Evolutionary conservation across 2,329 filamentous ascomycete genomes (phyloP).

Genomic region (Neopestalotiopsis clavispora): DNA sequence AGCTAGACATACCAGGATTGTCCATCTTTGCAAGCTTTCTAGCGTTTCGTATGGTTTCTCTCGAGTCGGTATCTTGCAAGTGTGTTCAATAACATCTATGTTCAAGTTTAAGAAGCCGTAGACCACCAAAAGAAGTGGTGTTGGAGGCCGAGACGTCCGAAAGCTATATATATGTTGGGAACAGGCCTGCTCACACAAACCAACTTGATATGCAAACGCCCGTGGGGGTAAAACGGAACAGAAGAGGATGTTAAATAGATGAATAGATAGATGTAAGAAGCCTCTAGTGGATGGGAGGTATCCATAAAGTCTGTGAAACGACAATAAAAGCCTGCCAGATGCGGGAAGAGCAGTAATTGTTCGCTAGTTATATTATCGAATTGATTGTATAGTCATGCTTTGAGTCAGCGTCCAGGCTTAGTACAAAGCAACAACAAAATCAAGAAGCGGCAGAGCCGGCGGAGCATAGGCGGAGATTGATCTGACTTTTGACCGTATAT

Average conservation of each 20-base stretch:
- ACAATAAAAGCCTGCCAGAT: neutral
- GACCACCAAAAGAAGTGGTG: neutral
- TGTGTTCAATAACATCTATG: neutral
- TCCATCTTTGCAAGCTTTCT: slow-evolving; percentile 26
- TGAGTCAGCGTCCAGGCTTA: neutral
- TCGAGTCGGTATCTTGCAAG: neutral
- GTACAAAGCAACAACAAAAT: slow-evolving; percentile 21
- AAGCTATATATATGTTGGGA: neutral
- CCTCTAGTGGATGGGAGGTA: neutral
- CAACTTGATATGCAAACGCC: neutral
- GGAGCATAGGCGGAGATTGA: slow-evolving; percentile 29
- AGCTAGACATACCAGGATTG: slow-evolving; percentile 31
- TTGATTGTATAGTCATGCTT: neutral
- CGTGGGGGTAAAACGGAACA: neutral
- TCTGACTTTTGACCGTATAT: slow-evolving; percentile 22
- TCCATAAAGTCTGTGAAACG: neutral
- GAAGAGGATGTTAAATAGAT: neutral
- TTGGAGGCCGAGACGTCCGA: neutral
- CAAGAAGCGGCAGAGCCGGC: slow-evolving; percentile 30
- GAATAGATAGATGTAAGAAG: neutral
- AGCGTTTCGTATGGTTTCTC: neutral
- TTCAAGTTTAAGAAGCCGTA: neutral
- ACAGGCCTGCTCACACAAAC: neutral
- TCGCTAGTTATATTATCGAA: neutral
- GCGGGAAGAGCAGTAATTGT: neutral